These are phyloP conservation scores for Talaromyces liani DNA, from an alignment of 495 filamentous ascomycete species.

Conservation along the genomic window DNA sequence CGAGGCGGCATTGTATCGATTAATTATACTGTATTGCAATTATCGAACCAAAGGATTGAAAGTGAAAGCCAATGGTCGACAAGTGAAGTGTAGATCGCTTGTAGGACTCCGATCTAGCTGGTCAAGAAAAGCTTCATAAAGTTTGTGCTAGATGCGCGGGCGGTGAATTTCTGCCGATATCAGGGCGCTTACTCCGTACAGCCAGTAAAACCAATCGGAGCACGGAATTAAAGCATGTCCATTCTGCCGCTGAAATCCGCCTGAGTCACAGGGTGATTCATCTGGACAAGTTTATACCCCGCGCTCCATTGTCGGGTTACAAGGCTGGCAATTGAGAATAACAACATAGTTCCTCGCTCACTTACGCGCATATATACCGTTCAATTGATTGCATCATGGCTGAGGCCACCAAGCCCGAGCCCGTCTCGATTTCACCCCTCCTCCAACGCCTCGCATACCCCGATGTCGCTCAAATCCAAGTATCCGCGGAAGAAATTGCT, in stretches of 20 bases:
- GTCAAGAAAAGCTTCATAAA: constrained; percentile 6
- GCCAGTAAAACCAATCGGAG: not conserved
- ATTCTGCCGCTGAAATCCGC: constrained; percentile 3
- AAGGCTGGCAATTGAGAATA: not conserved
- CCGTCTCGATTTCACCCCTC: constrained; percentile 72
- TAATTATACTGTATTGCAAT: not conserved
- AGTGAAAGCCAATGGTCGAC: not conserved
- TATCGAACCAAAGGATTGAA: not conserved
- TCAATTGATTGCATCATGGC: constrained; percentile 2
- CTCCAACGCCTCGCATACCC: constrained; percentile 72
- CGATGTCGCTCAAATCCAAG: constrained; percentile 39
- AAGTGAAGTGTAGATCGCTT: not conserved
- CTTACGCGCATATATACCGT: too few relatives aligned
- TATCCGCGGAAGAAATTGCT: constrained; percentile 76
- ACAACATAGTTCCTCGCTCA: not conserved
- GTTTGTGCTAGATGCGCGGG: constrained; percentile 1
- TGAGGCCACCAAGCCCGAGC: constrained; percentile 22
- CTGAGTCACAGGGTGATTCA: not conserved
- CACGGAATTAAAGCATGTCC: not conserved
- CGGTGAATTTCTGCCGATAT: constrained; percentile 23
- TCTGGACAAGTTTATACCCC: not conserved
- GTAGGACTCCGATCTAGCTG: not conserved
- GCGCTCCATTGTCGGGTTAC: not conserved
- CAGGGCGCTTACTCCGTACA: not conserved
- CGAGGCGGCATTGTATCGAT: constrained; percentile 9